Base-by-base conservation (phyloP, 371 early-diverging fungal genomes). In the Rhizopus stolonifer region DNA sequence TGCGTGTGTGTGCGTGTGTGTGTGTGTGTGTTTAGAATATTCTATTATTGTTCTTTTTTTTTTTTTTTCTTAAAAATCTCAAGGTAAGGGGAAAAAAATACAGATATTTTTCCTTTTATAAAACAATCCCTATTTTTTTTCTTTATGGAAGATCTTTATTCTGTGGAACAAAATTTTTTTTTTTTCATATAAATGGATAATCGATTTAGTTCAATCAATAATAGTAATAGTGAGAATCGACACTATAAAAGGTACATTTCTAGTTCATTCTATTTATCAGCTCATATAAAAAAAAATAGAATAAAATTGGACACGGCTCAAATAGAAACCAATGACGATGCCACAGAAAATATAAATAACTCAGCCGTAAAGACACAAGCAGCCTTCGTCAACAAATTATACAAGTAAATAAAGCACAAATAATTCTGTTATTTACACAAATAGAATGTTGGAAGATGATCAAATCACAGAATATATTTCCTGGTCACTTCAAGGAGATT, bases 311-410 rank as follows among this genome's bases (percentile, higher is more conserved):
- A 49, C n/a, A 25, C 33, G 32, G 21, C 10, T 14, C 36, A 36
- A 36, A 36, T 14, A 36, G 1, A n/a, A 36, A 36, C 13, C 22
- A 33, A 14, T 4, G 7, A 29, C 22, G n/a, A n/a, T 25, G 13
- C n/a, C 5, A 17, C 31, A 29, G 31, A 29, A 29, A 29, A 10
- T 29, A 17, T 18, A 3, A 31, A 48, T 48, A n/a, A 6, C 19
- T 48, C 48, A 33, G 42, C 49, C 29, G 55, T 59, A 46, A 76
- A 72, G 49, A 77, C 77, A 14, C 85, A 87, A 52, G 82, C 85
- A n/a, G 84, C 83, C 0, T 87, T 87, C 61, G 80, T 87, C 11
- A 80, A 81, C 59, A 87, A 87, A 67, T 64, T 87, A 19, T 85
- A 84, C 68, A 83, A 81, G 80, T 77, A 74, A 56, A 42, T 42